A percentile compares a stretch with the other conserved stretches of the same genome.
These are phyloP conservation scores for Sungouiella blattae DNA, from an alignment of 805 yeast genomes.

Conservation along the genomic window DNA sequence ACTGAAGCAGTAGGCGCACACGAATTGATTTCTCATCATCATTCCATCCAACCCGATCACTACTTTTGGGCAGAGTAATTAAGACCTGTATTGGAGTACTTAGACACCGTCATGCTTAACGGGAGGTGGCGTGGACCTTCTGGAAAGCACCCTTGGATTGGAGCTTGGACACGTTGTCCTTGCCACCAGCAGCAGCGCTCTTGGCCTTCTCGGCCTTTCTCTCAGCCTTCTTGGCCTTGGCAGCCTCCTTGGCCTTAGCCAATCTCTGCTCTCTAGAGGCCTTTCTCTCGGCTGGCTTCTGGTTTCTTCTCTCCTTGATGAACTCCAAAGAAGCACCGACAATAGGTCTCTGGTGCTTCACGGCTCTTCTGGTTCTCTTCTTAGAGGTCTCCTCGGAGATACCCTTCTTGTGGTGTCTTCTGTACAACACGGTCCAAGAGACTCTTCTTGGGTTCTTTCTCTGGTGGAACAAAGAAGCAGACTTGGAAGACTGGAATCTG, in stretches of 20 bases:
- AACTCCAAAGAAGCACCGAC: conserved; percentile 99
- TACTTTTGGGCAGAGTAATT: not conserved
- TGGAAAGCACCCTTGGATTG: conserved; percentile 98
- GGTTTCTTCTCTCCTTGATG: conserved; percentile 95
- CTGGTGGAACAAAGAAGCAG: conserved; percentile 97
- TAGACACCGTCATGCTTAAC: conserved; percentile 52
- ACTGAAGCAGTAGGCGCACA: too few species aligned
- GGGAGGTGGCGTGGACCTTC: conserved; percentile 95
- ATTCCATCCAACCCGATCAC: too few species aligned
- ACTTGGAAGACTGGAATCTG: conserved; percentile 98
- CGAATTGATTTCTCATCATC: too few species aligned
- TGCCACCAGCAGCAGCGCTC: conserved; percentile 69
- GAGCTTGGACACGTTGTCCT: conserved; percentile 78
- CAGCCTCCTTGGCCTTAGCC: conserved; percentile 78
- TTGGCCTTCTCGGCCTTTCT: conserved; percentile 93
- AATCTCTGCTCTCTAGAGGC: conserved; percentile 93
- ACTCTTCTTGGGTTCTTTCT: conserved; percentile 99
- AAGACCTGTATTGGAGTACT: not conserved
- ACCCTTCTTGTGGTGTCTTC: conserved; percentile 99
- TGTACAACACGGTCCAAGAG: conserved; percentile 98
- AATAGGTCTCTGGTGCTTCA: conserved; percentile 98
- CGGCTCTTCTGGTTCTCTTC: conserved; percentile 96
- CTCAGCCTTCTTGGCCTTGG: conserved; percentile 88
- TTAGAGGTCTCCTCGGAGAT: conserved; percentile 96
- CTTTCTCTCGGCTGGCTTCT: conserved; percentile 96